phyloP scores from a whole-genome alignment of 2,329 filamentous ascomycete genomes.

The Colletotrichum cereale region DNA sequence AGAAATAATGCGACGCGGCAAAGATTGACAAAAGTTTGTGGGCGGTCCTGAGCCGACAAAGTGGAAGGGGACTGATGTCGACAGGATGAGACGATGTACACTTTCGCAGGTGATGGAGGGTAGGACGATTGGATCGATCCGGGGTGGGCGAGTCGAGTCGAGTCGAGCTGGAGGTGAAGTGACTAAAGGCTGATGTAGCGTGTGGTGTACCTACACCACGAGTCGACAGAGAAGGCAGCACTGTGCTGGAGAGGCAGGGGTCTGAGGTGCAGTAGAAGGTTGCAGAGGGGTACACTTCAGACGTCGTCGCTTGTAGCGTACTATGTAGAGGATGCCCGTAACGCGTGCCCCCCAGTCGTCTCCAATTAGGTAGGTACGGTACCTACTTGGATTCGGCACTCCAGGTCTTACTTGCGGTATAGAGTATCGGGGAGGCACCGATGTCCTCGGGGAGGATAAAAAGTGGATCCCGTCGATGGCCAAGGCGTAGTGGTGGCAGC shows the following conservation, averaged over 20 bases:
- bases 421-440: slow-evolving; percentile 2
- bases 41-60: slow-evolving; percentile 10
- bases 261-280: neutral
- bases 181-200: neutral
- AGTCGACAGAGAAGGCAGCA: neutral
- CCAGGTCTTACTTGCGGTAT: neutral
- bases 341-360: too few species aligned
- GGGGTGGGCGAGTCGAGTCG: neutral
- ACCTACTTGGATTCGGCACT: neutral
- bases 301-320: neutral
- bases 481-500: slow-evolving; percentile 25
- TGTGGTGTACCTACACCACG: neutral
- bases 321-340: neutral
- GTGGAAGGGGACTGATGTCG: neutral
- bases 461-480: slow-evolving; percentile 26
- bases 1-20: slow-evolving; percentile 27
- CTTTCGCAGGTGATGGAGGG: slow-evolving; percentile 21
- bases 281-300: neutral
- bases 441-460: neutral
- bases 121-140: slow-evolving; percentile 16
- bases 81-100: slow-evolving; percentile 6
- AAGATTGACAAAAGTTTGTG: slow-evolving; percentile 6
- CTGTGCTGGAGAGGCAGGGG: neutral
- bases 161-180: neutral
- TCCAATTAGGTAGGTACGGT: too few species aligned